Evolutionary conservation across 1,284 basidiomycete species (phyloP).

Genomic region (Pisolithus thermaeus): DNA sequence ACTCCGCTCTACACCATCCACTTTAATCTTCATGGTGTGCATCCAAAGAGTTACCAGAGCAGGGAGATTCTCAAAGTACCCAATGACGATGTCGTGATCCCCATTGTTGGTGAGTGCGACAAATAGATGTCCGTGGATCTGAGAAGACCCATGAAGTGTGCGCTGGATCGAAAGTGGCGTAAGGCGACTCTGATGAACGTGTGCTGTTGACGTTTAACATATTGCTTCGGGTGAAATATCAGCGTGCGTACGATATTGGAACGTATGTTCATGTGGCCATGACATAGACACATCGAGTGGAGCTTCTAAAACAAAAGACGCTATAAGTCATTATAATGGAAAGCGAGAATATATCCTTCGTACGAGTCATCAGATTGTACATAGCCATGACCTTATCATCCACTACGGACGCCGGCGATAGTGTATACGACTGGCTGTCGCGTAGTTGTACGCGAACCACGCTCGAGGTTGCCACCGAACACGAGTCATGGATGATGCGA

Average conservation of each 20-base stretch:
- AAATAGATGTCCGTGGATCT: slow-evolving; percentile 70
- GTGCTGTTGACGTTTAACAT: slow-evolving; percentile 11
- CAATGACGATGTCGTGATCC: slow-evolving; percentile 39
- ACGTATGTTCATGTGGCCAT: slow-evolving; percentile 48
- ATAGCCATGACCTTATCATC: slow-evolving; percentile 31
- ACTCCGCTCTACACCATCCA: slow-evolving; percentile 42
- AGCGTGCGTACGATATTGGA: slow-evolving; percentile 50
- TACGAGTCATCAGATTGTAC: slow-evolving; percentile 49
- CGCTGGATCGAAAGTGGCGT: slow-evolving; percentile 63
- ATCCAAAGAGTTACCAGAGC: slow-evolving; percentile 90
- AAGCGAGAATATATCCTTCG: neutral
- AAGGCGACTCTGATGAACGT: slow-evolving; percentile 23
- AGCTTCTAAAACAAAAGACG: slow-evolving; percentile 12
- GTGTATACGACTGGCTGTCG: slow-evolving; percentile 32
- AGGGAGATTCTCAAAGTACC: slow-evolving; percentile 90
- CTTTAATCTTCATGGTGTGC: slow-evolving; percentile 62
- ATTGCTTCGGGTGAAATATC: neutral
- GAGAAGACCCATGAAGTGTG: slow-evolving; percentile 69
- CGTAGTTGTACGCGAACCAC: slow-evolving; percentile 46
- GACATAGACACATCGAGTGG: slow-evolving; percentile 51
- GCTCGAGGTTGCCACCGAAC: slow-evolving; percentile 57
- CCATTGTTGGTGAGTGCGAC: slow-evolving; percentile 67
- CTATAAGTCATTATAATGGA: slow-evolving; percentile 10
- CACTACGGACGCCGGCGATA: slow-evolving; percentile 45
- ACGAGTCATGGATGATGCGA: slow-evolving; percentile 53